Evolutionary conservation across 2,329 filamentous ascomycete genomes (phyloP).

Genomic region (Colletotrichum scovillei): DNA sequence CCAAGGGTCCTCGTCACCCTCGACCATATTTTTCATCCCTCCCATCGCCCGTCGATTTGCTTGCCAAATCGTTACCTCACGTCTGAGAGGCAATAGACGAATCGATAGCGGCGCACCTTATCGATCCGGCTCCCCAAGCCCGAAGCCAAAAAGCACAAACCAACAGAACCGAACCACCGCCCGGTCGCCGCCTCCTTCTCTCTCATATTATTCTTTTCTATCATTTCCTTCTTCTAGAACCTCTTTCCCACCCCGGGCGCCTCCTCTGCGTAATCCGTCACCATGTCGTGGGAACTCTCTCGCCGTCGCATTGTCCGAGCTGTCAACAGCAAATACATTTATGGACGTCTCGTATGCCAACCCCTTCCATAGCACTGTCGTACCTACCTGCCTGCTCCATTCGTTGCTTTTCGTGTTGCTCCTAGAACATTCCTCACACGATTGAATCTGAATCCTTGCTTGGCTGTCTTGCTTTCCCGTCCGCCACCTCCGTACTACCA

Average conservation of each 20-base stretch:
- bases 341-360: conserved; percentile 75
- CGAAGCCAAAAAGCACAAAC: neutral
- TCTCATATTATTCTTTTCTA: neutral
- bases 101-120: conserved; percentile 5
- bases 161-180: conserved; percentile 7
- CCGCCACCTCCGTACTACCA: neutral
- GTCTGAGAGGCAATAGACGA: conserved; percentile 17
- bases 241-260: conserved; percentile 23
- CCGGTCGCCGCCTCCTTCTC: neutral
- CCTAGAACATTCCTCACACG: conserved; percentile 10
- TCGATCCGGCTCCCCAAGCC: conserved; percentile 1
- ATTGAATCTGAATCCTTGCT: conserved; percentile 11
- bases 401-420: neutral
- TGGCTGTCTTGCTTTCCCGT: conserved; percentile 1
- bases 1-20: neutral
- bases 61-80: conserved; percentile 22
- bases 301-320: conserved; percentile 72
- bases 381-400: neutral
- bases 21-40: neutral
- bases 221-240: neutral
- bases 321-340: conserved; percentile 79
- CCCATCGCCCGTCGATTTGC: neutral
- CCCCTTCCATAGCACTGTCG: conserved; percentile 9
- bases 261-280: conserved; percentile 37
- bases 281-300: conserved; percentile 69